Evolutionary conservation across 495 filamentous ascomycete genomes (phyloP).

Genomic region (Penicillium argentinense): DNA sequence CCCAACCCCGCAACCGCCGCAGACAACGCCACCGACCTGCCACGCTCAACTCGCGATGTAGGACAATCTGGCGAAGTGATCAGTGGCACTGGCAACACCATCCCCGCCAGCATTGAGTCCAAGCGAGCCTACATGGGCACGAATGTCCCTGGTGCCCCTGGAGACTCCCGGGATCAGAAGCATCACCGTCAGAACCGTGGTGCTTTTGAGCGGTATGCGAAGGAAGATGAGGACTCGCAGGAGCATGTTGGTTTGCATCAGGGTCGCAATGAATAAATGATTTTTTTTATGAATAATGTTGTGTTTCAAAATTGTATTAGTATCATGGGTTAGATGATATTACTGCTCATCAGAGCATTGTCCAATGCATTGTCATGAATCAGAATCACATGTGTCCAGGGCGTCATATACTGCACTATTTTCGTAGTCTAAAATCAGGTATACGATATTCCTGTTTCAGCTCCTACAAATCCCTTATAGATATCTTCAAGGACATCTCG

Average conservation of each 20-base stretch:
- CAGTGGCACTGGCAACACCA: conserved; percentile 50
- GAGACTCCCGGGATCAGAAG: conserved; percentile 40
- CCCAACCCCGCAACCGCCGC: conserved; percentile 44
- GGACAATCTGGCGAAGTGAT: conserved; percentile 49
- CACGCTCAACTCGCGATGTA: conserved; percentile 46
- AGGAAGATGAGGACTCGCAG: conserved; percentile 23
- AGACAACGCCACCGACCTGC: conserved; percentile 54
- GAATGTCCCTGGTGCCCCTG: conserved; percentile 36
- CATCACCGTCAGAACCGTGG: conserved; percentile 40
- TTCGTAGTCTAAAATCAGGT: no score
- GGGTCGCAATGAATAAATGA: conserved; percentile 3
- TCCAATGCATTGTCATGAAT: background rate
- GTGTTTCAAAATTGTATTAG: no score
- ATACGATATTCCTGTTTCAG: conserved; percentile 4
- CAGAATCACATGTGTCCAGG: no score
- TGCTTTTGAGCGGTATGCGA: conserved; percentile 39
- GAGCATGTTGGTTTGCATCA: conserved; percentile 26
- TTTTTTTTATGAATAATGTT: background rate
- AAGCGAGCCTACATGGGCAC: conserved; percentile 43
- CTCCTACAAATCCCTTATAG: conserved; percentile 37
- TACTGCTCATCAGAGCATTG: no score
- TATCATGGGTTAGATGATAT: background rate
- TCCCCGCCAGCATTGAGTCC: conserved; percentile 45
- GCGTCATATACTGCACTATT: no score
- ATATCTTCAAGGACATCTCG: conserved; percentile 51